Base-by-base conservation (phyloP, 768 basidiomycete genomes). In the Boletus rufocinnamomeus region DNA sequence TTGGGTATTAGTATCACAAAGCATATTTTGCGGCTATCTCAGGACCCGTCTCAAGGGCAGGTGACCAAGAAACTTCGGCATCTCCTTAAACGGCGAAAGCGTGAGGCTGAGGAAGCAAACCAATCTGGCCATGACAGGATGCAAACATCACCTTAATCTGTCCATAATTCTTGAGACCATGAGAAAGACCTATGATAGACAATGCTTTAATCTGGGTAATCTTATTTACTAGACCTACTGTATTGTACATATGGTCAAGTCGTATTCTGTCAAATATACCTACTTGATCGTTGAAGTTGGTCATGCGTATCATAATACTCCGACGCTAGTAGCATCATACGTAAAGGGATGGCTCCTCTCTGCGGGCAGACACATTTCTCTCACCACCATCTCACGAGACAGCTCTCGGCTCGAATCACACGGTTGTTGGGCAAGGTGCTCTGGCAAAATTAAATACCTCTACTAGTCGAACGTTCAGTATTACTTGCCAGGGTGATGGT, bases 1-100 rank as follows among this genome's bases (percentile, higher is more conserved):
- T 27, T 44, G 56, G 54, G 47, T 51, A 35, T 25, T 56, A 84
- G 84, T 57, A 73, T 84, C 32, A 58, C 69, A 41, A 71, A 60
- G 46, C 78, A 78, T 35, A 83, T 84, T 52, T 56, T 68, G 34
- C 77, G 83, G 25, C 66, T 86, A 11, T 75, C 78, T 30, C 59
- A 61, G 21, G 74, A 81, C 56, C 75, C 78, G 19, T 72, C 70
- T 6, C 74, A 77, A 40, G 61, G 41, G 19, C 56, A 54, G 3
- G 75, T 73, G 9, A 76, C 80, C 17, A 66, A 72, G 8, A 69
- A 69, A 38, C 73, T 86, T 40, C 72, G 66, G 35, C 76, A 71
- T 52, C 68, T 82, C 55, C 63, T 79, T 21, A 70, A 63, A 37
- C 71, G 72, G 49, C 75, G 75, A 55, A 76, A 72, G 56, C 68